Conservation (phyloP, 1,284 basidiomycete genomes). For the Ustilago hordei region DNA sequence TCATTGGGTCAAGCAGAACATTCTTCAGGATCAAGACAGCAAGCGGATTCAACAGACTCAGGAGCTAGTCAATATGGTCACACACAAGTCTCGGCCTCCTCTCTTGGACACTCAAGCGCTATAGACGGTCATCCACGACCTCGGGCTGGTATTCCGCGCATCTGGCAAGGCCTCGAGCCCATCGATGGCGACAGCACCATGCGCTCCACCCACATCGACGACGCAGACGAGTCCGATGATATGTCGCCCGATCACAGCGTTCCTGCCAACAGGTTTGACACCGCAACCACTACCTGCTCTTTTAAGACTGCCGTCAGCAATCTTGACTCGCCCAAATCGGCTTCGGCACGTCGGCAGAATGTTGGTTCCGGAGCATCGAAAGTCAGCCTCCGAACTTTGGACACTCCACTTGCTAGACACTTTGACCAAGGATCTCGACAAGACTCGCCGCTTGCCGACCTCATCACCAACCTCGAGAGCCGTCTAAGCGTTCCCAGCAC, state of each 20-base stretch:
- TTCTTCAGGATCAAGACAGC: constrained; percentile 18
- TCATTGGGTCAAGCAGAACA: constrained; percentile 21
- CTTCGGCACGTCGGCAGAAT: constrained; percentile 17
- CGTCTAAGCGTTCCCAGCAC: constrained; percentile 35
- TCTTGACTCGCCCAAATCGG: constrained; percentile 33
- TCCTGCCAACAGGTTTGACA: constrained; percentile 43
- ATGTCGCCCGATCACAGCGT: constrained; percentile 26
- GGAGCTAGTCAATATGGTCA: constrained; percentile 4
- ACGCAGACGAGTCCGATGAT: constrained; percentile 37
- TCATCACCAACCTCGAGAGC: constrained; percentile 46
- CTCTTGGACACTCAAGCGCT: constrained; percentile 14
- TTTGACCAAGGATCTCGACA: constrained; percentile 35
- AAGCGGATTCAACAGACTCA: constrained; percentile 2
- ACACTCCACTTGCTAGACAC: constrained; percentile 45
- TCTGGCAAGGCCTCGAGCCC: constrained; percentile 51
- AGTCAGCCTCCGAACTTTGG: constrained; percentile 35
- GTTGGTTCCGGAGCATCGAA: constrained; percentile 30
- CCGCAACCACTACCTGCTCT: constrained; percentile 37
- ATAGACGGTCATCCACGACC: constrained; percentile 28
- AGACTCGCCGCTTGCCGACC: constrained; percentile 46
- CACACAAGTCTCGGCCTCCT: constrained; percentile 1
- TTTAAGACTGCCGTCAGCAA: constrained; percentile 44
- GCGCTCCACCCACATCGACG: constrained; percentile 34
- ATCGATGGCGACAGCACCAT: constrained; percentile 25
- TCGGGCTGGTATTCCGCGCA: constrained; percentile 43